Evolutionary conservation across 768 basidiomycete genomes (phyloP).

Genomic region (Kwoniella shandongensis): DNA sequence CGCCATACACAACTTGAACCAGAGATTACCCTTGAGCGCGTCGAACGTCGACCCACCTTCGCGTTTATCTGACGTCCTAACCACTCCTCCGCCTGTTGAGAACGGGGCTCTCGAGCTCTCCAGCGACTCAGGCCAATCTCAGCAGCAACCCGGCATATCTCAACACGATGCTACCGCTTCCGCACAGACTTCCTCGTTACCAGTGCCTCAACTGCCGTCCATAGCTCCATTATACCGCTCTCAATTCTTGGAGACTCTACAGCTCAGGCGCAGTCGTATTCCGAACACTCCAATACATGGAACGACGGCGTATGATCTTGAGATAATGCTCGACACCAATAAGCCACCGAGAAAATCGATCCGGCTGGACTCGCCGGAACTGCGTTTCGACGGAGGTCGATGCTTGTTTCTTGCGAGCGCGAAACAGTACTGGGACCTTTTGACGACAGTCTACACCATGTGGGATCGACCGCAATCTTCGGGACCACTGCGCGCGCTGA

Average conservation of each 20-base stretch:
- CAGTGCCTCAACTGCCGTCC: no score
- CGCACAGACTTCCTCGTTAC: no score
- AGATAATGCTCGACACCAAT: not conserved
- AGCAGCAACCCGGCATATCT: no score
- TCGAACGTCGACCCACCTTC: not conserved
- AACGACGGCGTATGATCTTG: not conserved
- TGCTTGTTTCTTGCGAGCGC: not conserved
- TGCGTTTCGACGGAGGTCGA: slow-evolving; percentile 1
- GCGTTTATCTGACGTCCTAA: not conserved
- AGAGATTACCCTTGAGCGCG: not conserved
- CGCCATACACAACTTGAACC: no score
- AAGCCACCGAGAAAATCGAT: not conserved
- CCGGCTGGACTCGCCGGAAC: not conserved
- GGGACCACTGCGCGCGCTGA: not conserved
- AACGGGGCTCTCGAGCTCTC: no score
- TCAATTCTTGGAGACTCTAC: not conserved
- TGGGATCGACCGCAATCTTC: not conserved
- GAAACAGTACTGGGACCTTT: not conserved
- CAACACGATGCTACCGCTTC: no score
- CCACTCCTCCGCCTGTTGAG: no score
- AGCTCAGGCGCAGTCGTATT: not conserved
- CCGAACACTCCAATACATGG: not conserved
- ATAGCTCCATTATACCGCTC: no score
- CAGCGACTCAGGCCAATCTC: no score
- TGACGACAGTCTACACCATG: not conserved